Evolutionary conservation across 352 stramenopile genomes (phyloP).

Genomic region (Phytophthora ramorum): DNA sequence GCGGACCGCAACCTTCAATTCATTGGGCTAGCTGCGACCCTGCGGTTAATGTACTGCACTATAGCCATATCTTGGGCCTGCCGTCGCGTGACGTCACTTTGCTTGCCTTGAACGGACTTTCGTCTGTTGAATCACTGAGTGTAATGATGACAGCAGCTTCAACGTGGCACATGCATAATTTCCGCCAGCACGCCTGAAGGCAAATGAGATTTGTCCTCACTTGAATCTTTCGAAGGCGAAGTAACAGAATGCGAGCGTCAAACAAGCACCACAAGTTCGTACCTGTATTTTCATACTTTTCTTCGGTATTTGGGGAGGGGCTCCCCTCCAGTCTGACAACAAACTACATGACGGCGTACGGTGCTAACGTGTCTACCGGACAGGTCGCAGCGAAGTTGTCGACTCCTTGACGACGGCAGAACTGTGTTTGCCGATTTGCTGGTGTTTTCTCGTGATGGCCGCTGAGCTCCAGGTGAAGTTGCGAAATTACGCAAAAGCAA

Average conservation of each 20-base stretch:
- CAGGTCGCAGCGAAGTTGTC: conserved; percentile 4
- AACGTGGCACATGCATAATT: too few relatives aligned
- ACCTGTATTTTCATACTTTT: too few relatives aligned
- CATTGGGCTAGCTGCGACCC: neutral
- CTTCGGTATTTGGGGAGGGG: too few relatives aligned
- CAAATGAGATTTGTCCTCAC: too few relatives aligned
- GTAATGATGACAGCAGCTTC: too few relatives aligned
- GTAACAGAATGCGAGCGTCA: neutral
- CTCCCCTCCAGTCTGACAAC: neutral
- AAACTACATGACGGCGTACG: conserved; percentile 37
- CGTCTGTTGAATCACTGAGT: too few relatives aligned
- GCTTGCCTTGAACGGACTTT: too few relatives aligned
- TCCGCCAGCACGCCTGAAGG: too few relatives aligned
- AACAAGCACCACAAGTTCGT: neutral
- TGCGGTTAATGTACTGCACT: conserved; percentile 15
- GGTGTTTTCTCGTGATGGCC: conserved; percentile 37
- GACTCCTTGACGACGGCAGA: conserved; percentile 9
- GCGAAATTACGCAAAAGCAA: conserved; percentile 61
- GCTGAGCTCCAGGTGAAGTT: conserved; percentile 50
- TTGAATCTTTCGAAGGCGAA: neutral
- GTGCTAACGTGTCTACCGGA: conserved; percentile 33
- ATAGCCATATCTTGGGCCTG: too few relatives aligned
- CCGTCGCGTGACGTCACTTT: too few relatives aligned
- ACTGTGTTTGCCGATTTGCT: conserved; percentile 22
- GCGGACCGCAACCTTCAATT: neutral